A percentile compares a stretch with the other conserved stretches of the same genome.
phyloP scores from a whole-genome alignment of 108 stramenopile genomes.

The Cyclotella distinguenda region DNA sequence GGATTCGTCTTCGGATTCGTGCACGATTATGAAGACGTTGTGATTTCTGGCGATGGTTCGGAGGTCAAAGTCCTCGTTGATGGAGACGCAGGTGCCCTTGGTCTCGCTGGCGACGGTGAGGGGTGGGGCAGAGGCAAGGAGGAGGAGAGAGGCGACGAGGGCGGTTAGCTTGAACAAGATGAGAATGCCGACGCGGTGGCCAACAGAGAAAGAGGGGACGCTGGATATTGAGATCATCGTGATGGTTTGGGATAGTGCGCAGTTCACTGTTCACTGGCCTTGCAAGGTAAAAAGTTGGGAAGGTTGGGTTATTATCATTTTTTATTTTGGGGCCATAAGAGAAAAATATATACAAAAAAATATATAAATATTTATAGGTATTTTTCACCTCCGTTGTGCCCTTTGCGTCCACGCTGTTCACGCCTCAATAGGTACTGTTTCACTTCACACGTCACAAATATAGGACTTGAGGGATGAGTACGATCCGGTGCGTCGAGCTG shows the following conservation, averaged over 20 bases:
- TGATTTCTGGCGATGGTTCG: slow-evolving; percentile 33
- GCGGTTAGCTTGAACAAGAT: slow-evolving; percentile 5
- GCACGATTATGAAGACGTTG: slow-evolving; percentile 43
- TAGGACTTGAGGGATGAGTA: slow-evolving; percentile 4
- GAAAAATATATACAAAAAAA: no score
- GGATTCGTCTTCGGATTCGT: slow-evolving; percentile 12
- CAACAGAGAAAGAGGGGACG: slow-evolving; percentile 1
- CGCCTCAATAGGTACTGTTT: no score
- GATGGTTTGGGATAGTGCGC: not conserved
- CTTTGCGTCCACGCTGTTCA: no score
- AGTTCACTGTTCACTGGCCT: no score
- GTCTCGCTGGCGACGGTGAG: slow-evolving; percentile 23
- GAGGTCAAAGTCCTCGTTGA: slow-evolving; percentile 43
- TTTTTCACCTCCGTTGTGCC: no score
- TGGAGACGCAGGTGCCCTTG: slow-evolving; percentile 14
- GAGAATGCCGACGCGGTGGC: slow-evolving; percentile 13
- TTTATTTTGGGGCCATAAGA: no score
- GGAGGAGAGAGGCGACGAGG: slow-evolving; percentile 31
- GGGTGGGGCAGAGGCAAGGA: slow-evolving; percentile 23
- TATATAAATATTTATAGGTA: no score
- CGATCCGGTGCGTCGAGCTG: slow-evolving; percentile 4
- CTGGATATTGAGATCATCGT: not conserved
- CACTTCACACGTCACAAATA: no score
- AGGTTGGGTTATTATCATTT: no score
- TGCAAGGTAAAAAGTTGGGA: no score